phyloP scores from a whole-genome alignment of 1,284 basidiomycete species.

The Trametes polyzona region DNA sequence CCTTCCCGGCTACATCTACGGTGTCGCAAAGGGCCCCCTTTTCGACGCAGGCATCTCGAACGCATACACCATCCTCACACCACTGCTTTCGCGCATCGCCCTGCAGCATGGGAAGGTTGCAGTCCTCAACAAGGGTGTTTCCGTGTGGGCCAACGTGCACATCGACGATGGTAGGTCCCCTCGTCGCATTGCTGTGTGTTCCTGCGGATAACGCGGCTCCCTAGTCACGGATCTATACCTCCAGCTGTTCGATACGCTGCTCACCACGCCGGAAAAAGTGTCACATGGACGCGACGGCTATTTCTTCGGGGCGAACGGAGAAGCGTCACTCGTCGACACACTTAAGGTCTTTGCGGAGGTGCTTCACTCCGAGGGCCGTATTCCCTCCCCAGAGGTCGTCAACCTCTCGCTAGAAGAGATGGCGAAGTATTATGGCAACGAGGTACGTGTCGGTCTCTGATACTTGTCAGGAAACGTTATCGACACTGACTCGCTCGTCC shows the following conservation, averaged over 20 bases:
- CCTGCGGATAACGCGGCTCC: not conserved
- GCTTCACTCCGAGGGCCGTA: slow-evolving; percentile 31
- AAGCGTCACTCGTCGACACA: slow-evolving; percentile 39
- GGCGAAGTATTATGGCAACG: slow-evolving; percentile 23
- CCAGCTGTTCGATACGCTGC: slow-evolving; percentile 14
- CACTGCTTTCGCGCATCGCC: slow-evolving; percentile 30
- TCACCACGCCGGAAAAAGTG: slow-evolving; percentile 15
- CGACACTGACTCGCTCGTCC: no score
- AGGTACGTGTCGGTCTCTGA: no score
- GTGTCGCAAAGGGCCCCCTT: not conserved
- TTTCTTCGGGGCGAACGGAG: slow-evolving; percentile 50
- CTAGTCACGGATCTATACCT: slow-evolving; percentile 25
- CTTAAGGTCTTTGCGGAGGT: slow-evolving; percentile 39
- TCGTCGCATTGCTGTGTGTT: not conserved
- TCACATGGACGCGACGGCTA: slow-evolving; percentile 46
- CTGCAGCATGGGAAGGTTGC: slow-evolving; percentile 39
- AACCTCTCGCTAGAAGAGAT: slow-evolving; percentile 35
- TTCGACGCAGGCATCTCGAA: slow-evolving; percentile 10
- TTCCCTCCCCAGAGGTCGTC: slow-evolving; percentile 30
- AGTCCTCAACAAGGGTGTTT: slow-evolving; percentile 31
- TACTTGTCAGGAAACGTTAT: no score
- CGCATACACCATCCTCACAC: slow-evolving; percentile 38
- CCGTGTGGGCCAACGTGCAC: slow-evolving; percentile 33
- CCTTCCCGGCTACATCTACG: slow-evolving; percentile 32
- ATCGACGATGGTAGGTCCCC: slow-evolving; percentile 31